Base-by-base conservation (phyloP, 495 filamentous ascomycete species). In the Peziza echinospora region DNA sequence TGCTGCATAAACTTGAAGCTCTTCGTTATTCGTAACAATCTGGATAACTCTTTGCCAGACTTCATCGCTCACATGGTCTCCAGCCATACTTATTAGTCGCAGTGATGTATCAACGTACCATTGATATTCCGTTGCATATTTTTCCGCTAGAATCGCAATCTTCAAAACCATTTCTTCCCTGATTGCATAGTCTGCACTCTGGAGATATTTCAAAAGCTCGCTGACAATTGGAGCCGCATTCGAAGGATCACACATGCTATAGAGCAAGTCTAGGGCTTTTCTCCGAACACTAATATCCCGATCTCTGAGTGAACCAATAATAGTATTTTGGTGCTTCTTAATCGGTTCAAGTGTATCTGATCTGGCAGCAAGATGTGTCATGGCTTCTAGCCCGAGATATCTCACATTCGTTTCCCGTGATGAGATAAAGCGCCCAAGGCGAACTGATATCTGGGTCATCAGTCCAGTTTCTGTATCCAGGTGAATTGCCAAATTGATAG, bases 61-160 rank as follows among this genome's bases (percentile, higher is more conserved):
- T 64, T 99, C 91, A 46, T 99, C 91, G 62, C 87, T 94, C 46
- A 99, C 87, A 64, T 97, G 91, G 55, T 99, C 91, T 49, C 91
- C 91, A 8, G 91, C 91, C 70, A 94, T 81, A 22, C 91, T 85
- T 47, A 99, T 82, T 23, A 99, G 73, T 44, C 87, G 81, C 51
- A 99, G 65, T 3, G 89, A 93, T 49, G 94, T 93, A 59, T 99
- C 84, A 47, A 99, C 91, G 64, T 99, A 99, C 91, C 91, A 99
- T 60, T 93, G 85, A 13, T 92, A 80, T 58, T 99, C 86, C 0
- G 86, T 93, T 21, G 91, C 91, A 57, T 96, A 99, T 60, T 96
- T 96, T 62, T 99, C 91, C 2, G 91, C 93, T 46, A 99, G 60
- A 54, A 99, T 96, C 26, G 91, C 91, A 58, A 99, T 91, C 65